Percentiles rank a stretch among this genome's conserved stretches.
Evolutionary conservation across 495 filamentous ascomycete species (phyloP).

Genomic region (Daldinia vernicosa): DNA sequence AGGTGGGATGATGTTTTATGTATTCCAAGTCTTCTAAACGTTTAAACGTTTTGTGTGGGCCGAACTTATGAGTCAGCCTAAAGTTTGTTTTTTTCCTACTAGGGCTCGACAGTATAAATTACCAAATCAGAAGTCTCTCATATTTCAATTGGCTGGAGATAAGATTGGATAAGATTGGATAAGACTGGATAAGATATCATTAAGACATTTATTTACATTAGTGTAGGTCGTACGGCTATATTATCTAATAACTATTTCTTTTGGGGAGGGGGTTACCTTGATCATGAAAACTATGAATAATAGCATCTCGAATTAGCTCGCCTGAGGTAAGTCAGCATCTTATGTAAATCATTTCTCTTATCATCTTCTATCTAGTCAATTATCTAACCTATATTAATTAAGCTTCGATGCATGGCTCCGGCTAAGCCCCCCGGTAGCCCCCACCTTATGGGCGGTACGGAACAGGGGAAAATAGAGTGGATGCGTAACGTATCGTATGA

Average conservation of each 20-base stretch:
- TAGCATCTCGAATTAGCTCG: neutral
- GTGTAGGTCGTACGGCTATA: neutral
- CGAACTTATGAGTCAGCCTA: conserved; percentile 2
- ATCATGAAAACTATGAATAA: conserved; percentile 1
- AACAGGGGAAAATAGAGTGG: neutral
- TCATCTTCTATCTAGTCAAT: neutral
- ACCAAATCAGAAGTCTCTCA: neutral
- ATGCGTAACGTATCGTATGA: neutral
- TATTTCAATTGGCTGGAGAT: conserved; percentile 4
- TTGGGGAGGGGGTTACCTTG: no score
- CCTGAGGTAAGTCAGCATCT: neutral
- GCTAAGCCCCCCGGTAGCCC: neutral
- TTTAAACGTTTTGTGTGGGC: neutral
- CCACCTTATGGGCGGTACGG: neutral
- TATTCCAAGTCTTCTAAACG: neutral
- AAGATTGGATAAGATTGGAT: neutral
- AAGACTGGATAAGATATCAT: no score
- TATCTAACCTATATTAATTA: no score
- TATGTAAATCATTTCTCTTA: conserved; percentile 4
- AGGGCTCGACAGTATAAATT: neutral
- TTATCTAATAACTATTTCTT: no score
- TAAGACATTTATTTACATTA: neutral
- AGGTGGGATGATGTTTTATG: conserved; percentile 2
- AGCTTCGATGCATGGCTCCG: neutral
- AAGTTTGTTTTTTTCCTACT: neutral